Evolutionary conservation across 257 asterid species (phyloP), one percentile per base, ranked within the genome.

Genomic region (Solanum sparsipilum): DNA sequence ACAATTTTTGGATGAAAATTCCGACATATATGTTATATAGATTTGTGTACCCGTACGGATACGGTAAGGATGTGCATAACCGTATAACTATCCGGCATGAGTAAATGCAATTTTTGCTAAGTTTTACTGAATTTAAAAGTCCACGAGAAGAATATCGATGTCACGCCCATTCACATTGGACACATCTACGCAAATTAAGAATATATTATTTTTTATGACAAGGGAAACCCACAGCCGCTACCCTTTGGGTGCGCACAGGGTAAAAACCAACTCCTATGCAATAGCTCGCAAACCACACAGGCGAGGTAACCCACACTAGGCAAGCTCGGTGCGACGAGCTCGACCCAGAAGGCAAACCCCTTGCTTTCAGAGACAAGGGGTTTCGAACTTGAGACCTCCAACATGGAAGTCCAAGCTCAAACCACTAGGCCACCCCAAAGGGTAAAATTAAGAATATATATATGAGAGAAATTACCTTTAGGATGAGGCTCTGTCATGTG

Each of bases 401-500:
- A 56, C 65, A 56, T 56, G 65, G 65, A 56, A 56, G 65, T 18
- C 65, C 65, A 6, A 56, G n/a, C 65, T 10, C 65, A 56, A 56
- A 56, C n/a, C n/a, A 7, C 65, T 56, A 3, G 65, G n/a, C 65
- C 65, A 56, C 65, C 65, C 65, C n/a, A 18, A 56, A 56, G n/a
- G 65, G 4, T 56, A 56, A 52, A 52, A 56, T 56, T 18, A 56
- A 56, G 65, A 56, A 36, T 67, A 34, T 32, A 73, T 34, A 74
- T 36, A 75, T 23, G 67, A 48, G 70, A 48, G 44, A 48, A 60
- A 18, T 79, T 93, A 97, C 99, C 99, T 91, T 95, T 91, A 48
- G 99, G 99, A 89, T 97, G 99, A 90, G 99, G 99, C 91, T 96
- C 98, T 68, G 98, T 95, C 98, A 97, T 92, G 93, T 97, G 99